phyloP scores from a whole-genome alignment of 345 rosid species.

The Salix suchowensis region DNA sequence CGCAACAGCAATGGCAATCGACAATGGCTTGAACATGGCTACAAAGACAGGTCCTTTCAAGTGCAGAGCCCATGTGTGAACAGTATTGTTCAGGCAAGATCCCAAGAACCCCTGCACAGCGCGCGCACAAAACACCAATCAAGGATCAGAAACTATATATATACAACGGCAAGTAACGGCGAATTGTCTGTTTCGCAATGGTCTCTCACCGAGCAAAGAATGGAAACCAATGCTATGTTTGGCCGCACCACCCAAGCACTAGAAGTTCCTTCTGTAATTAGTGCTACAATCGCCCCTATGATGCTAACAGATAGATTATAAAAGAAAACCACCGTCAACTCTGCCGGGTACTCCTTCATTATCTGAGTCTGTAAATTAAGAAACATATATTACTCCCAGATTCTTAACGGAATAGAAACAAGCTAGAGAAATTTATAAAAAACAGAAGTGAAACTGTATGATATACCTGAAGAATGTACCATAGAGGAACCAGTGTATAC shows the following conservation, averaged over 20 bases:
- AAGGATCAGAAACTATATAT: too few relatives aligned
- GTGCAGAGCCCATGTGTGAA: slow-evolving; percentile 20
- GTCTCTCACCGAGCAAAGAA: slow-evolving; percentile 71
- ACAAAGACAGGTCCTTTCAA: slow-evolving; percentile 28
- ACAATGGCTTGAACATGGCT: slow-evolving; percentile 35
- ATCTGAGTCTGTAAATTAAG: slow-evolving; percentile 53
- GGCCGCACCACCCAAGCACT: slow-evolving; percentile 62
- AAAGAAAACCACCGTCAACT: slow-evolving; percentile 68
- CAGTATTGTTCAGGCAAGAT: slow-evolving; percentile 10
- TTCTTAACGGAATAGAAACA: too few relatives aligned
- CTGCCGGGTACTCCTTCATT: slow-evolving; percentile 85
- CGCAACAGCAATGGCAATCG: slow-evolving; percentile 27
- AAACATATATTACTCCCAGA: background rate
- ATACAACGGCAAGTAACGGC: too few relatives aligned
- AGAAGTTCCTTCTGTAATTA: slow-evolving; percentile 44
- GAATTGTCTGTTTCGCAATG: background rate
- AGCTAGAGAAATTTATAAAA: too few relatives aligned
- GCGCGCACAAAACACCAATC: background rate
- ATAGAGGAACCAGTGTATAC: slow-evolving; percentile 60
- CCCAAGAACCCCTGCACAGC: slow-evolving; percentile 14
- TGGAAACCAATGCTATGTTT: slow-evolving; percentile 53
- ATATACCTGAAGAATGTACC: slow-evolving; percentile 88
- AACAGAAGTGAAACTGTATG: background rate
- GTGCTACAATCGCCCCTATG: slow-evolving; percentile 50
- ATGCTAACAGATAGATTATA: slow-evolving; percentile 66